These are phyloP conservation scores for Penicillium simplicissimum DNA, from an alignment of 495 filamentous ascomycete genomes.

Conservation along the genomic window DNA sequence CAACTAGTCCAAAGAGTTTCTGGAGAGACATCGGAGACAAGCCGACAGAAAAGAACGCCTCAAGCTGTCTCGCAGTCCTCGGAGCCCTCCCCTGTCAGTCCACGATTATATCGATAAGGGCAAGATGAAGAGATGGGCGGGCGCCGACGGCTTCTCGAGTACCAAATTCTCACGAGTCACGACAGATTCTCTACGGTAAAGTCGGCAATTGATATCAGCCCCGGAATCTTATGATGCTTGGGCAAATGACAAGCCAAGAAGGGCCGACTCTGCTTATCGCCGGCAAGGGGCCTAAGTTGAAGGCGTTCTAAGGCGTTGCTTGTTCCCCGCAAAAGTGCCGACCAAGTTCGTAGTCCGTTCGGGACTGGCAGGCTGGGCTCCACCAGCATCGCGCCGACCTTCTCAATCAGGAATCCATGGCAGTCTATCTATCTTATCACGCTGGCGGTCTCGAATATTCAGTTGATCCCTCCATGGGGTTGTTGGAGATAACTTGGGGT, in stretches of 20 bases:
- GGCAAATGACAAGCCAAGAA: conserved; percentile 13
- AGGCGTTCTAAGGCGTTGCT: conserved; percentile 12
- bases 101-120: conserved; percentile 11
- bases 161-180: conserved; percentile 14
- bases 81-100: neutral
- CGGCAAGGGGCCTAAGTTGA: conserved; percentile 3
- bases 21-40: neutral
- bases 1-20: neutral
- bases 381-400: conserved; percentile 32
- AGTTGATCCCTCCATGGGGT: conserved; percentile 16
- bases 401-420: conserved; percentile 28
- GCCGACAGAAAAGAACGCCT: neutral
- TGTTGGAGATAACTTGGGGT: conserved; percentile 14
- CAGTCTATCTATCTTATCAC: conserved; percentile 27
- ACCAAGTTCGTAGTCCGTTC: conserved; percentile 16
- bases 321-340: conserved; percentile 16
- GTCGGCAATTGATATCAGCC: conserved; percentile 3
- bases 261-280: conserved; percentile 13
- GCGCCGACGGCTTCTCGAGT: conserved; percentile 4
- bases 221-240: neutral
- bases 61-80: neutral
- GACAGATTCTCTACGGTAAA: conserved; percentile 3
- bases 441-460: neutral
- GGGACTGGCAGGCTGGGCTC: conserved; percentile 28
- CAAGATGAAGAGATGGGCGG: conserved; percentile 12